Evolutionary conservation across 2,329 filamentous ascomycete species (phyloP).

Genomic region (Aspergillus fructus): DNA sequence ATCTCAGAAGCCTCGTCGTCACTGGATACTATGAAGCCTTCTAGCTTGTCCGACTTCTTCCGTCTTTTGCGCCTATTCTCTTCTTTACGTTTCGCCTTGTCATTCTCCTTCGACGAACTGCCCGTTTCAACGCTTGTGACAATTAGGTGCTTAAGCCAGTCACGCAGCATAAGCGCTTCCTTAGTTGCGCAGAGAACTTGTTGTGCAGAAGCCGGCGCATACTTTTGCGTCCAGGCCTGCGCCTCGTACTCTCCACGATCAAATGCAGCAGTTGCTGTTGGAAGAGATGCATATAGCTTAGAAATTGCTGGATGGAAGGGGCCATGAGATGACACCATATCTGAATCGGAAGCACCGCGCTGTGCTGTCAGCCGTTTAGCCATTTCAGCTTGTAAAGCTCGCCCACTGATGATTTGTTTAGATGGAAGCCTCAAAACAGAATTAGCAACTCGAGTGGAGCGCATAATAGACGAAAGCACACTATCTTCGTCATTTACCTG

Average conservation of each 20-base stretch:
- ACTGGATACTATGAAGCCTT: constrained; percentile 76
- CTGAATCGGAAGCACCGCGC: neutral
- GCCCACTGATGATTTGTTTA: constrained; percentile 31
- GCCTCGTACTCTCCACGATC: constrained; percentile 75
- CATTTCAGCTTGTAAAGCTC: constrained; percentile 28
- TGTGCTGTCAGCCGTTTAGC: constrained; percentile 29
- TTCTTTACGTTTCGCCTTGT: constrained; percentile 24
- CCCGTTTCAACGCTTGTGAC: constrained; percentile 74
- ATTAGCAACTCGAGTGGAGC: neutral
- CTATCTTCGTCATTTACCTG: constrained; percentile 35
- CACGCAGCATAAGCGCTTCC: constrained; percentile 69
- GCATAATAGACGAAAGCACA: constrained; percentile 22
- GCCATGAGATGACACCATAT: neutral
- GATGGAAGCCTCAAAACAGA: constrained; percentile 28
- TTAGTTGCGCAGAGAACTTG: constrained; percentile 74
- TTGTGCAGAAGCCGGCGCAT: constrained; percentile 67
- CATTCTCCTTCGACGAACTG: constrained; percentile 28
- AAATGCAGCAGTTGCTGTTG: constrained; percentile 69
- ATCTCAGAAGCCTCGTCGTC: constrained; percentile 72
- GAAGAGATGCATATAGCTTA: constrained; percentile 61
- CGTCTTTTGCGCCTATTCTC: constrained; percentile 57
- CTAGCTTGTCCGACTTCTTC: constrained; percentile 68
- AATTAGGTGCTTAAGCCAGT: constrained; percentile 77
- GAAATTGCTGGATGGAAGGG: constrained; percentile 58
- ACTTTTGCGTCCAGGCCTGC: constrained; percentile 77